Conservation (phyloP, 108 stramenopile species). For the Skeletonema grethae region DNA sequence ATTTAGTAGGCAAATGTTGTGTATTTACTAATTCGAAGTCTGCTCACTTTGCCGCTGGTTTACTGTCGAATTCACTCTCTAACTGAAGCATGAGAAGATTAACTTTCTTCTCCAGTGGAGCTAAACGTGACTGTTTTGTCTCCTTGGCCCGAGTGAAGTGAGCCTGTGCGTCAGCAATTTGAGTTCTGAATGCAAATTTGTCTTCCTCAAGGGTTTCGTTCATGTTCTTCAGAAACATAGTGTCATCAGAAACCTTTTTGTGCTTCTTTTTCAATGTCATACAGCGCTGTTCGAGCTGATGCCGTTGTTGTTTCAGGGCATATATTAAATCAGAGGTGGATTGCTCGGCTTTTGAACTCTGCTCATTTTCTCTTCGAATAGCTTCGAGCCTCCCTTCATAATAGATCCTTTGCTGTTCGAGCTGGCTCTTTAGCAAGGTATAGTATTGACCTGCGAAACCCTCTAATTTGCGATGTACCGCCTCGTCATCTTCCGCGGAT, state of each 20-base stretch:
- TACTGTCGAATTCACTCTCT: slow-evolving; percentile 19
- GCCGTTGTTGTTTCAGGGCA: slow-evolving; percentile 77
- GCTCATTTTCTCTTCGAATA: slow-evolving; percentile 61
- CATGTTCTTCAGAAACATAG: slow-evolving; percentile 72
- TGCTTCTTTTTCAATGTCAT: slow-evolving; percentile 53
- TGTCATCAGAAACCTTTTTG: slow-evolving; percentile 62
- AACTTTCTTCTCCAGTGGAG: slow-evolving; percentile 72
- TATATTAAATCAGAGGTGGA: slow-evolving; percentile 58
- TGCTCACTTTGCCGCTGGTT: background rate
- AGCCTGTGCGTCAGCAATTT: slow-evolving; percentile 60
- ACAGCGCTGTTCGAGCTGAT: slow-evolving; percentile 73
- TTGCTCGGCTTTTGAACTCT: slow-evolving; percentile 7
- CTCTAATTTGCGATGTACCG: slow-evolving; percentile 90
- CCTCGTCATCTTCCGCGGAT: slow-evolving; percentile 83
- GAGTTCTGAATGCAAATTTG: slow-evolving; percentile 54
- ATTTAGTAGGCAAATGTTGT: background rate
- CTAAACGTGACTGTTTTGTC: slow-evolving; percentile 49
- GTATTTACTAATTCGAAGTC: background rate
- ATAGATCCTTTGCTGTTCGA: slow-evolving; percentile 89
- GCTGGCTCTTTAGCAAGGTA: slow-evolving; percentile 83
- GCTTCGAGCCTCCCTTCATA: slow-evolving; percentile 85
- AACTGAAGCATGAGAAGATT: slow-evolving; percentile 70
- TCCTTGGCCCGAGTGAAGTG: slow-evolving; percentile 52
- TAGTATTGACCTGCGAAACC: slow-evolving; percentile 88
- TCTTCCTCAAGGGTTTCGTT: slow-evolving; percentile 79